phyloP scores from a whole-genome alignment of 768 basidiomycete species.

The Mycena kentingensis region DNA sequence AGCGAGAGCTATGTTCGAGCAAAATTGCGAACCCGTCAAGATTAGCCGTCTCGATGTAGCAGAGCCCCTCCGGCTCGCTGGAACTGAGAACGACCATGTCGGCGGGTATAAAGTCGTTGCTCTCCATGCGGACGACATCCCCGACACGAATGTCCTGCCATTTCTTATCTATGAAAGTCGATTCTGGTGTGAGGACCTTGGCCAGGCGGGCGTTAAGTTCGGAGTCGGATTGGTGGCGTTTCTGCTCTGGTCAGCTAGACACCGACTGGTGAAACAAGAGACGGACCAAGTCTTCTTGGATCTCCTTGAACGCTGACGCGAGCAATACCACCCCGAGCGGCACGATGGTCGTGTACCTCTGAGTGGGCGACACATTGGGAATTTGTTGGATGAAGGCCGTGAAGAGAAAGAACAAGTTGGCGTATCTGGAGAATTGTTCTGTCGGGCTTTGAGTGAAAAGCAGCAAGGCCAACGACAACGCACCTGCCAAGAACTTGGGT shows the following conservation, averaged over 20 bases:
- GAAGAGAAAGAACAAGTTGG: constrained; percentile 98
- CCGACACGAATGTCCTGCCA: constrained; percentile 93
- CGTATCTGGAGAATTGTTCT: constrained; percentile 99
- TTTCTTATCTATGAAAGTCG: constrained; percentile 69
- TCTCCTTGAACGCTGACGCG: constrained; percentile 94
- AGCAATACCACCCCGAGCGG: constrained; percentile 87
- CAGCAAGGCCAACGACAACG: constrained; percentile 26
- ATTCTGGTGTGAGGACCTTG: constrained; percentile 68
- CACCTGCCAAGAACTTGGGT: constrained; percentile 92
- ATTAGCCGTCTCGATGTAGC: constrained; percentile 97
- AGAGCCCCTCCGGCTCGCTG: constrained; percentile 95
- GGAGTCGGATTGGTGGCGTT: constrained; percentile 94
- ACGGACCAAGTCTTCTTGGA: constrained; percentile 89
- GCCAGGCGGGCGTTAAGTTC: constrained; percentile 85
- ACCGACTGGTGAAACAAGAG: background rate
- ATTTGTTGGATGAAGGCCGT: constrained; percentile 98
- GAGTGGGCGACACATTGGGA: constrained; percentile 95
- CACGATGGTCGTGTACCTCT: constrained; percentile 90
- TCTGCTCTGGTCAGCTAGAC: constrained; percentile 47
- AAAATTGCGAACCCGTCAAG: constrained; percentile 77
- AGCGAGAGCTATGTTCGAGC: background rate
- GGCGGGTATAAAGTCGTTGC: constrained; percentile 93
- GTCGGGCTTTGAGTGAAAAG: constrained; percentile 20
- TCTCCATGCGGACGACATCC: constrained; percentile 88
- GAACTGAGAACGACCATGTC: constrained; percentile 86